Base-by-base conservation (phyloP, 31 red algal species). In the Odonthalia washingtoniensis region DNA sequence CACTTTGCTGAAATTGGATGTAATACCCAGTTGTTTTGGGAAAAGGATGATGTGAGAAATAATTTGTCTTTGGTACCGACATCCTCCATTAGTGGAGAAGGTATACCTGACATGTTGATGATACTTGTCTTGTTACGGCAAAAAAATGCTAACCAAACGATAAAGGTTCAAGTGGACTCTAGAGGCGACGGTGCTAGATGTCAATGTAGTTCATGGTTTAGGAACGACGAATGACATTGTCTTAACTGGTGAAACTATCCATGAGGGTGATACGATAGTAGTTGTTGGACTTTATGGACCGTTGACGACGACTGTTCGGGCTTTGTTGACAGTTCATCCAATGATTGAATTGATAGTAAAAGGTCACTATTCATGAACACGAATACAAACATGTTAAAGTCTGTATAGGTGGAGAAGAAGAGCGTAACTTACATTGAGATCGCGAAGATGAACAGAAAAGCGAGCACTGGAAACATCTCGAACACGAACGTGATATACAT, bases 271-370 rank as follows among this genome's bases (percentile, higher is more conserved):
- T 41, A 99, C 97, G 18, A 94, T 99, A 31, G 92, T 99, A 49
- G 94, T 99, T 39, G 95, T 95, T 40, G 97, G 97, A 39, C 87
- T 99, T 6, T 94, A 99, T 74, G 97, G 94, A 43, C 94, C 97
- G 4, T 94, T 99, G 33, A 91, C 94, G 14, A 92, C 94, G 0
- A 92, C 94, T 38, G 87, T 99, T 77, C 97, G 97, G 2, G 97
- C 94, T 14, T 78, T 99, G 31, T 84, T 99, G 40, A 96, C 97
- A 79, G 94, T 94, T 0, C 97, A 99, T 80, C 97, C 97, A 26
- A 99, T 99, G 97, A 96, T 95, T 70, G 97, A 99, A 77, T 89
- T 99, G 94, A 89, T n/a, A n/a, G n/a, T n/a, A n/a, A n/a, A n/a
- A n/a, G n/a, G n/a, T n/a, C n/a, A n/a, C n/a, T n/a, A n/a, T n/a